A percentile compares a stretch with the other conserved stretches of the same genome.
These are phyloP conservation scores for Dictyostelium purpureum DNA, from an alignment of 78 protist species.

Conservation along the genomic window DNA sequence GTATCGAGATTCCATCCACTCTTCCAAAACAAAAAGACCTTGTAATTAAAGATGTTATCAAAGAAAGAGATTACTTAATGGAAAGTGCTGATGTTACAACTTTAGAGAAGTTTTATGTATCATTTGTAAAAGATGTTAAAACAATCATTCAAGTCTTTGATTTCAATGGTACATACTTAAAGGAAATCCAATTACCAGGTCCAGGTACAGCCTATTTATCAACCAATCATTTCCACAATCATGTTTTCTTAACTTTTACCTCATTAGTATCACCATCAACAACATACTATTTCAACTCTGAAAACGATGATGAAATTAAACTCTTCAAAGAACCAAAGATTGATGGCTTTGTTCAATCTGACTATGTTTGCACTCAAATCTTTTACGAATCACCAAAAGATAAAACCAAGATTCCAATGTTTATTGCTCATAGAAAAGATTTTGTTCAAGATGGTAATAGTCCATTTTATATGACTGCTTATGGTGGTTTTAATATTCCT, in stretches of 20 bases:
- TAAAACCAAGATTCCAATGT: slow-evolving; percentile 96
- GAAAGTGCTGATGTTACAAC: not conserved
- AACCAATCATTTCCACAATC: slow-evolving; percentile 3
- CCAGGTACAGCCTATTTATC: slow-evolving; percentile 19
- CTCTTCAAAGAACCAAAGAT: slow-evolving; percentile 25
- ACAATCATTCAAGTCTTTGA: slow-evolving; percentile 56
- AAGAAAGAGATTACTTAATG: slow-evolving; percentile 55
- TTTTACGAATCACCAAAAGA: slow-evolving; percentile 87
- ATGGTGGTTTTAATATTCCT: slow-evolving; percentile 96
- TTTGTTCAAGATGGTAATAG: not conserved
- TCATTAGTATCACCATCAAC: slow-evolving; percentile 73
- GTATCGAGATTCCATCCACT: slow-evolving; percentile 23
- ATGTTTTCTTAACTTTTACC: slow-evolving; percentile 75
- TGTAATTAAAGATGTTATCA: slow-evolving; percentile 55
- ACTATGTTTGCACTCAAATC: slow-evolving; percentile 85
- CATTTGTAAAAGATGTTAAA: slow-evolving; percentile 86
- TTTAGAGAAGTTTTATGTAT: slow-evolving; percentile 16
- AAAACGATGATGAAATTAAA: slow-evolving; percentile 10
- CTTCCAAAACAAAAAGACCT: not conserved
- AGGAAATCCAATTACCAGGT: slow-evolving; percentile 43
- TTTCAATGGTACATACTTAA: slow-evolving; percentile 57
- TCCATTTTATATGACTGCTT: slow-evolving; percentile 82
- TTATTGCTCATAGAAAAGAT: slow-evolving; percentile 78
- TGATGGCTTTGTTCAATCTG: slow-evolving; percentile 21
- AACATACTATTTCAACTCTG: slow-evolving; percentile 19